Percentiles rank a stretch among this genome's conserved stretches.
phyloP scores from a whole-genome alignment of 78 protist species.

The Salpingoeca rosetta region DNA sequence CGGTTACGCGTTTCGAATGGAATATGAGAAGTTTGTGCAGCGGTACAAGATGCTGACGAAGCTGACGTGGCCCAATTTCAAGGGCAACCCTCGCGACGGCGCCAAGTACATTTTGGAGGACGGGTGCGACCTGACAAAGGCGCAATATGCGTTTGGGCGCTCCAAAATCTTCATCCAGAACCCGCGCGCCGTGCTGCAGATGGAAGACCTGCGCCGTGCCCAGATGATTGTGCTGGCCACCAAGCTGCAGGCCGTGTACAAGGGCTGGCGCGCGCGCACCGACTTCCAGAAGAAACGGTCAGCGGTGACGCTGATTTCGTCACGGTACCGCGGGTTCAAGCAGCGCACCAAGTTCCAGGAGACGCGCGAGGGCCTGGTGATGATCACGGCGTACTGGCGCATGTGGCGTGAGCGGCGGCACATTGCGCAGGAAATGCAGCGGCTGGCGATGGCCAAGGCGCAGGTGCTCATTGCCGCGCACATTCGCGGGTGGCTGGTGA shows the following conservation, averaged over 20 bases:
- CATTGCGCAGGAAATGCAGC: neutral
- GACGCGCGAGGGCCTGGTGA: neutral
- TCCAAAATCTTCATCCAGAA: slow-evolving; percentile 70
- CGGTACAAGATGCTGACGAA: slow-evolving; percentile 23
- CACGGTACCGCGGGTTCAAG: neutral
- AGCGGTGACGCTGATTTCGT: neutral
- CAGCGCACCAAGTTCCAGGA: neutral
- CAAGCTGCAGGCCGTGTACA: slow-evolving; percentile 37
- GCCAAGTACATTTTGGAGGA: slow-evolving; percentile 10
- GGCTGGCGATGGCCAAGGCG: neutral
- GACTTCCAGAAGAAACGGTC: neutral
- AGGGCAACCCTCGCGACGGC: slow-evolving; percentile 8
- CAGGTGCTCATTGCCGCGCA: neutral
- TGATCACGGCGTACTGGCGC: neutral
- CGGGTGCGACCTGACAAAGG: neutral
- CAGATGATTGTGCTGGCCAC: slow-evolving; percentile 37
- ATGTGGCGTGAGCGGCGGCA: neutral
- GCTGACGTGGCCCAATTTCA: slow-evolving; percentile 2
- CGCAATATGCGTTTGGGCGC: slow-evolving; percentile 60
- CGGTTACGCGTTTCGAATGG: slow-evolving; percentile 38
- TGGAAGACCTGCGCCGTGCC: slow-evolving; percentile 50
- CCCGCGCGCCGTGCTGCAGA: slow-evolving; percentile 49
- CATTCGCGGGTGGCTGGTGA: neutral
- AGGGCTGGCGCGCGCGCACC: slow-evolving; percentile 1
- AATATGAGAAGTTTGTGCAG: neutral